phyloP scores from a whole-genome alignment of 331 rosid species.

The Rhamnella rubrinervis region DNA sequence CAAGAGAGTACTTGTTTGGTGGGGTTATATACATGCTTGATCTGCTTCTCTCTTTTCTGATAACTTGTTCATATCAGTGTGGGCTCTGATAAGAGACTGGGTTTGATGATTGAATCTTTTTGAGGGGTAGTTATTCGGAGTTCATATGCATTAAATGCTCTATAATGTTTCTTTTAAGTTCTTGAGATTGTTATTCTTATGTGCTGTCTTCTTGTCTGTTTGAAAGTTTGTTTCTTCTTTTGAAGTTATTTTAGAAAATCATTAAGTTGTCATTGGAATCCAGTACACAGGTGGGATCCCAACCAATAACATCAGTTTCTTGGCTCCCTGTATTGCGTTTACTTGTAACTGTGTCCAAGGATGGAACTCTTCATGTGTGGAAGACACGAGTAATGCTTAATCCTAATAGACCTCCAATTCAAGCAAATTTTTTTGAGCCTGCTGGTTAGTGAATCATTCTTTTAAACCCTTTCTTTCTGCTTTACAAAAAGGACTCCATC shows the following conservation, averaged over 20 bases:
- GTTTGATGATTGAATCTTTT: neutral
- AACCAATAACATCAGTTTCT: constrained; percentile 87
- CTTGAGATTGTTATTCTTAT: neutral
- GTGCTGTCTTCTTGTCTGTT: constrained; percentile 22
- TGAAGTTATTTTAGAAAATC: neutral
- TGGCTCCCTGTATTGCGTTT: constrained; percentile 82
- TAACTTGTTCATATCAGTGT: neutral
- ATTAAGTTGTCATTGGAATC: constrained; percentile 29
- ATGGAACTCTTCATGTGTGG: constrained; percentile 96
- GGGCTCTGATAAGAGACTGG: neutral
- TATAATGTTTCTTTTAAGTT: neutral
- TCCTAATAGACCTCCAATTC: constrained; percentile 81
- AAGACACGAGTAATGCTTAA: constrained; percentile 75
- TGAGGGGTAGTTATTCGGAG: neutral
- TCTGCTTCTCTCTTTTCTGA: too few species aligned
- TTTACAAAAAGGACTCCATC: constrained; percentile 15
- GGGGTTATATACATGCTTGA: too few species aligned
- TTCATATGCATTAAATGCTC: neutral
- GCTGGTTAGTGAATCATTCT: constrained; percentile 65
- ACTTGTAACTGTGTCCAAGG: constrained; percentile 84
- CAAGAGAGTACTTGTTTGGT: neutral
- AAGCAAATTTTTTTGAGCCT: constrained; percentile 83
- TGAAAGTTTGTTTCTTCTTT: constrained; percentile 20
- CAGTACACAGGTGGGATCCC: constrained; percentile 97
- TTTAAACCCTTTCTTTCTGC: constrained; percentile 9